phyloP scores from a whole-genome alignment of 2,329 filamentous ascomycete genomes.

The Thielaviopsis musarum region DNA sequence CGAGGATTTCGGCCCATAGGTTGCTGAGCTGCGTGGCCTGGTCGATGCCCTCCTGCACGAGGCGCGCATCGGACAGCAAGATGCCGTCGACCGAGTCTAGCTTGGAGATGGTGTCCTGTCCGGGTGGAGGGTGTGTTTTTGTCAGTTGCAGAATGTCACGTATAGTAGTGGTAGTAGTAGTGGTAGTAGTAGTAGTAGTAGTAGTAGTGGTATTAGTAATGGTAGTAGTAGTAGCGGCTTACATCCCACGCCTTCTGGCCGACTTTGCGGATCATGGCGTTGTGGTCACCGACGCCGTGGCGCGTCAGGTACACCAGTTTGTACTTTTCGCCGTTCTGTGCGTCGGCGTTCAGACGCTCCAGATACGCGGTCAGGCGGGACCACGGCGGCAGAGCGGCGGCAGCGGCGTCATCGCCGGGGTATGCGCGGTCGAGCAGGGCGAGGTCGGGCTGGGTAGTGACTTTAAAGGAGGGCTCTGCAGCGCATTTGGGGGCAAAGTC shows the following conservation, averaged over 20 bases:
- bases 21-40: slow-evolving; percentile 34
- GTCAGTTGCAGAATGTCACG: neutral
- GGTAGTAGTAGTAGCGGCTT: slow-evolving; percentile 10
- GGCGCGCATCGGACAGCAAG: slow-evolving; percentile 27
- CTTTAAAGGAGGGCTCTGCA: slow-evolving; percentile 17
- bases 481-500: slow-evolving; percentile 22
- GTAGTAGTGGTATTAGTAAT: neutral
- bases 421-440: slow-evolving; percentile 35
- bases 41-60: slow-evolving; percentile 33
- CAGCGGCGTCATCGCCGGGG: slow-evolving; percentile 12
- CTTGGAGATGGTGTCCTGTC: slow-evolving; percentile 22
- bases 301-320: slow-evolving; percentile 37
- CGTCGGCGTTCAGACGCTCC: slow-evolving; percentile 26
- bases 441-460: slow-evolving; percentile 30
- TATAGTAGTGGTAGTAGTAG: no score
- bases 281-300: slow-evolving; percentile 37
- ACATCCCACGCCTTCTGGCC: slow-evolving; percentile 40
- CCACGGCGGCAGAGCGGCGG: slow-evolving; percentile 30
- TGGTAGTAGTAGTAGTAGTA: neutral
- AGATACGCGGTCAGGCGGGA: slow-evolving; percentile 32
- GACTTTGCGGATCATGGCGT: slow-evolving; percentile 35
- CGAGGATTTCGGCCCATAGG: slow-evolving; percentile 33
- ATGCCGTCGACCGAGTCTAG: slow-evolving; percentile 23
- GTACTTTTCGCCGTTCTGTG: slow-evolving; percentile 29
- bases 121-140: neutral